Base-by-base conservation (phyloP, 1,139 yeast genomes). In the Chernovozyma sophiae-reginae region DNA sequence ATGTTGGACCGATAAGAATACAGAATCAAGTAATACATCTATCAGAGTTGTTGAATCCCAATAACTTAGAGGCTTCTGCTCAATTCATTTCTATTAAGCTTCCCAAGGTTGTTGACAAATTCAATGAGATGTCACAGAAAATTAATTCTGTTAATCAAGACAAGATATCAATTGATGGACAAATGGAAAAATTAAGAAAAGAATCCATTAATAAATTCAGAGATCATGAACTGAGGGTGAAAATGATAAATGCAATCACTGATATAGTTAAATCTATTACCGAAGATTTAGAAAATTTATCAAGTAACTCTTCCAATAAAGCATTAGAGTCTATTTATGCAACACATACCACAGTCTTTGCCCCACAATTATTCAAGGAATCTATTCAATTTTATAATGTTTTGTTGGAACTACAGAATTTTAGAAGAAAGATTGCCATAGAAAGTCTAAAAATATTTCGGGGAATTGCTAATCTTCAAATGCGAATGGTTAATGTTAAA, bases 61-160 rank as follows among this genome's bases (percentile, higher is more conserved):
- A 58, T 3, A 59, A 44, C 34, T 56, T 60, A 4, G 51, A 38
- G 36, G 39, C 32, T 22, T 51, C 53, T 1, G 56, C 73, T 1
- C 32, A 39, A 0, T 57, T 43, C 28, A 52, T 66, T 10, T 51
- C 51, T 1, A 41, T 45, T 1, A 42, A 57, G 25, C 45, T 70
- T 19, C 74, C 75, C 1, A 31, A 36, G 10, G 49, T 69, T 3
- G 52, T 65, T 10, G 55, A 54, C 3, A 56, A 50, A 51, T 72
- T 53, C 69, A 79, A 60, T 52, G 62, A 35, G 37, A 62, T 56
- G 72, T 74, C 56, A 50, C 62, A 25, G 1, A 37, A 40, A 1
- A 49, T 68, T 1, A 56, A 53, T 27, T 32, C 34, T 2, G 60
- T 65, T 2, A 58, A 58, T 36, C 47, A 49, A 2, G 63, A 57